A percentile compares a stretch with the other conserved stretches of the same genome.
Conservation (phyloP, 2,329 filamentous ascomycete species). For the Monascus ruber region DNA sequence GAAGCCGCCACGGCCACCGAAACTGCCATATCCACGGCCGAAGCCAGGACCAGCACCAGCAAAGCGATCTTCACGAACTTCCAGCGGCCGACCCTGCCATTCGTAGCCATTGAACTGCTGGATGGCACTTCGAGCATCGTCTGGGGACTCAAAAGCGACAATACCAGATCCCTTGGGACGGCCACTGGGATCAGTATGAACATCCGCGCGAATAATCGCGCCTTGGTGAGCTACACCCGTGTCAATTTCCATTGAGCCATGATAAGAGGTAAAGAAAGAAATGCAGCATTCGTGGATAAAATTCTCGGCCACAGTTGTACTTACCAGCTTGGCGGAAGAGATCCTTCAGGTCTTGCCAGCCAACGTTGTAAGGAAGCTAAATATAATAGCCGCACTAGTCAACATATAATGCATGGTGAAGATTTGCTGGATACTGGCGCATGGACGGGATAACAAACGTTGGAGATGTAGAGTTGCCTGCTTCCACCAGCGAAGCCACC, state of each 20-base stretch:
- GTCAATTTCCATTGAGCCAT: slow-evolving; percentile 19
- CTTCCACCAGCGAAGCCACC: slow-evolving; percentile 51
- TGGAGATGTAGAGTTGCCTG: slow-evolving; percentile 93
- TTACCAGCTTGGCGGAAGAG: slow-evolving; percentile 95
- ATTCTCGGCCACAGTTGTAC: slow-evolving; percentile 27
- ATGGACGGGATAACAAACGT: slow-evolving; percentile 61
- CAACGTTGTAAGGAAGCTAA: slow-evolving; percentile 91
- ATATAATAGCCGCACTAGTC: slow-evolving; percentile 12
- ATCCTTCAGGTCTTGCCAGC: slow-evolving; percentile 98
- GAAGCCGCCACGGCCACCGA: slow-evolving; percentile 33
- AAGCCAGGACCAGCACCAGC: slow-evolving; percentile 49
- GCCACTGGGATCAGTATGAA: slow-evolving; percentile 82
- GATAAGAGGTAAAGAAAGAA: slow-evolving; percentile 5
- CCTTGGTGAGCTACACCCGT: slow-evolving; percentile 43
- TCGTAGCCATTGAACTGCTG: slow-evolving; percentile 98
- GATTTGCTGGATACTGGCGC: slow-evolving; percentile 6
- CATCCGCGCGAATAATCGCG: slow-evolving; percentile 84
- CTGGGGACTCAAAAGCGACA: slow-evolving; percentile 87
- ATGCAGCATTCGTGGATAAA: slow-evolving; percentile 3
- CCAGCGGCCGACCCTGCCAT: slow-evolving; percentile 86
- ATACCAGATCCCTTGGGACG: slow-evolving; percentile 94
- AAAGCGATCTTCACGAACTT: slow-evolving; percentile 93
- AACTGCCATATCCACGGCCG: slow-evolving; percentile 23
- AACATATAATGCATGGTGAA: slow-evolving; percentile 22
- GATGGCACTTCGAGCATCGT: slow-evolving; percentile 92